Conservation (phyloP, 495 filamentous ascomycete genomes). For the Coniosporium apollinis region DNA sequence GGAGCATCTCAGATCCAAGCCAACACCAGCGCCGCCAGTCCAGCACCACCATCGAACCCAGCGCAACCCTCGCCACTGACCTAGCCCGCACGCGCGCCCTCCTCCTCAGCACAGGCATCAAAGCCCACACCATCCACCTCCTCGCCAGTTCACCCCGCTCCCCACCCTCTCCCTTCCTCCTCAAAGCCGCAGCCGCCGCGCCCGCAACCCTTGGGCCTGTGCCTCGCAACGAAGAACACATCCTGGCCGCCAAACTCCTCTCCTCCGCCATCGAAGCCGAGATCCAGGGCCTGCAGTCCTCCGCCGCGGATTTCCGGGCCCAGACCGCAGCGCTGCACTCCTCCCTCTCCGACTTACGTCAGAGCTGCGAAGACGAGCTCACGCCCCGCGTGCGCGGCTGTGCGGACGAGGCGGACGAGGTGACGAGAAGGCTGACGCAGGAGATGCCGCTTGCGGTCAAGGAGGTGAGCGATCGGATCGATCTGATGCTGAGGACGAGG, state of each 20-base stretch:
- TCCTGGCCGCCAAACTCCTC: slow-evolving; percentile 50
- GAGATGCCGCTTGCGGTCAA: slow-evolving; percentile 62
- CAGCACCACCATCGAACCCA: slow-evolving; percentile 18
- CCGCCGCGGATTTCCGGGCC: slow-evolving; percentile 34
- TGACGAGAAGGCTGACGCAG: slow-evolving; percentile 55
- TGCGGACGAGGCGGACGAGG: slow-evolving; percentile 60
- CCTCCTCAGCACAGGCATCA: slow-evolving; percentile 67
- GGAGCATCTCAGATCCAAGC: slow-evolving; percentile 52
- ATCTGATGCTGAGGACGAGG: slow-evolving; percentile 49
- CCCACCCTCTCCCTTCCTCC: slow-evolving; percentile 23
- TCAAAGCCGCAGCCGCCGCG: slow-evolving; percentile 24
- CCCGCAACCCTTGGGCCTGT: slow-evolving; percentile 29
- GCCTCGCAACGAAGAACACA: slow-evolving; percentile 43
- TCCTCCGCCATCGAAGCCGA: slow-evolving; percentile 37
- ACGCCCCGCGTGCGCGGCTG: slow-evolving; percentile 44
- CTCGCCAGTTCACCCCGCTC: slow-evolving; percentile 33
- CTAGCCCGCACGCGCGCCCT: slow-evolving; percentile 57
- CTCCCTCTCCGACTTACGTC: slow-evolving; percentile 33
- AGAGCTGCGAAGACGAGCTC: slow-evolving; percentile 36
- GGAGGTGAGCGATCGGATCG: slow-evolving; percentile 57
- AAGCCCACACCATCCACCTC: slow-evolving; percentile 60
- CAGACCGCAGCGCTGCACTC: slow-evolving; percentile 29
- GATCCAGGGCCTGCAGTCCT: slow-evolving; percentile 34
- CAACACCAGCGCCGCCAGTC: slow-evolving; percentile 25
- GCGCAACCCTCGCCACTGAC: slow-evolving; percentile 33